Evolutionary conservation across 208 protist species (phyloP), one percentile per base, ranked within the genome.

Genomic region (Leishmania tropica): DNA sequence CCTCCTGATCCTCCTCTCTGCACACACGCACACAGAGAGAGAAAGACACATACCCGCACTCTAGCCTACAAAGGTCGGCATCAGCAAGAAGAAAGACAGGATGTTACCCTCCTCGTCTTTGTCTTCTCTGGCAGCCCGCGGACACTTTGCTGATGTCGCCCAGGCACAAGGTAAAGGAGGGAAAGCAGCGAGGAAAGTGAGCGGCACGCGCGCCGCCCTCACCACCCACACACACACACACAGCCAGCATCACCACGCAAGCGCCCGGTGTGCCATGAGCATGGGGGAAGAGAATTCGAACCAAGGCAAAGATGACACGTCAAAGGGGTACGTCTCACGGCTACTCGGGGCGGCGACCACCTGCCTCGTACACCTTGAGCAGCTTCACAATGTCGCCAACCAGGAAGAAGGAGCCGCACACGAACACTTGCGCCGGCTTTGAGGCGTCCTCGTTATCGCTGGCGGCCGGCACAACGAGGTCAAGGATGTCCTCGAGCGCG

Each of bases 361-460:
- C 80, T 10, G 70, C 73, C 65, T 88, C 76, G 58, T 92, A 83
- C 35, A 37, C 54, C 10, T 82, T 65, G 28, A 92, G 54, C 42
- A 97, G 85, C 42, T 83, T 88, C 77, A 96, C 74, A 17, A 96
- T 75, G 72, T 97, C 91, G 10, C 87, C 89, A 17, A 97, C 83
- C 31, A 97, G 82, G 76, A 93, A 97, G 73, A 97, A 95, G n/a
- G 94, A 97, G n/a, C 94, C 94, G 60, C 89, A 93, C 47, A 96
- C 88, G 80, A 97, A 94, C 51, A 96, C 88, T 67, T 97, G 89
- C 13, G 85, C 89, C 6, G 92, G 91, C 78, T 93, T 93, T 37
- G 85, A 88, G 40, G 88, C 90, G 76, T 95, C 89, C 76, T 93
- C 89, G 42, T 76, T 73, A 11, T 94, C 88, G 53, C 79, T 87